Evolutionary conservation across 345 rosid genomes (phyloP).

Genomic region (Erysimum cheiranthoides): DNA sequence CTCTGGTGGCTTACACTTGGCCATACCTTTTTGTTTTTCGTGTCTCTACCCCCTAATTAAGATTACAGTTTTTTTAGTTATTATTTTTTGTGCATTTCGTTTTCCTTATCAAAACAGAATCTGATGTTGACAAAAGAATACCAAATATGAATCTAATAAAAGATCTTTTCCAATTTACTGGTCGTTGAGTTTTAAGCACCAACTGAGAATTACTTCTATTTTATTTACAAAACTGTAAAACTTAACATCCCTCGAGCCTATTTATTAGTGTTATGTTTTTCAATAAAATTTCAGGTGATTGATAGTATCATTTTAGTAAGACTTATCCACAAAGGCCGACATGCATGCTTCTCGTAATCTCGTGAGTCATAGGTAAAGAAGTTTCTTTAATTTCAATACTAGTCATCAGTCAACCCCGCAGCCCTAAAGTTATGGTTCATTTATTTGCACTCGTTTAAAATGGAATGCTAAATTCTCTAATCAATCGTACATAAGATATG

Average conservation of each 20-base stretch:
- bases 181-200: background rate
- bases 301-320: background rate
- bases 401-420: constrained; percentile 34
- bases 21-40: constrained; percentile 1
- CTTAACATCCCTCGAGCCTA: background rate
- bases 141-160: background rate
- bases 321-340: constrained; percentile 6
- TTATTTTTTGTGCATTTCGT: background rate
- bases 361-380: constrained; percentile 19
- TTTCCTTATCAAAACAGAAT: constrained; percentile 11
- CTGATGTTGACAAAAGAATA: constrained; percentile 3
- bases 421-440: background rate
- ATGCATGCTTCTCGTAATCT: constrained; percentile 25
- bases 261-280: background rate
- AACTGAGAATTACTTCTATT: too few species aligned
- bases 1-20: constrained; percentile 39
- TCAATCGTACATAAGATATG: constrained; percentile 8
- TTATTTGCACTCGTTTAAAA: constrained; percentile 28
- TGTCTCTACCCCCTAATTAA: constrained; percentile 3
- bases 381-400: constrained; percentile 2
- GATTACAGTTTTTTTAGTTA: constrained; percentile 29
- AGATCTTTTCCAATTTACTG: background rate
- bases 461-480: constrained; percentile 15
- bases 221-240: background rate
- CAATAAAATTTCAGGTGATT: background rate